A percentile compares a stretch with the other conserved stretches of the same genome.
Conservation (phyloP, 768 basidiomycete genomes). For the Naganishia antarctica region DNA sequence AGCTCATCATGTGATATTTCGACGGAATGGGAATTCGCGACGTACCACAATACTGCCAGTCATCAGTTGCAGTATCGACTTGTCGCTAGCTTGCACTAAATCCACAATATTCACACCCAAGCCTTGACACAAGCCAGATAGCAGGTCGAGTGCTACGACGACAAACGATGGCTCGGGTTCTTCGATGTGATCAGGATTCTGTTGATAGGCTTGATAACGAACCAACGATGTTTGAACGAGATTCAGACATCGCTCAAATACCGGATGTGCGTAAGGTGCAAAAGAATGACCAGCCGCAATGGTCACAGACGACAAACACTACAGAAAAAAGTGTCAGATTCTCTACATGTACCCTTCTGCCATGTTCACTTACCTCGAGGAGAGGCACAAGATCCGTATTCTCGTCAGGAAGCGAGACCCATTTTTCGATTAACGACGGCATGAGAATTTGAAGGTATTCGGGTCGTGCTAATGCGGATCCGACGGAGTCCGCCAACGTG, state of each 20-base stretch:
- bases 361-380: constrained; percentile 67
- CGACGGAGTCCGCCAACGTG: constrained; percentile 94
- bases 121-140: constrained; percentile 93
- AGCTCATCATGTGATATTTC: background rate
- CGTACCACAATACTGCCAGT: constrained; percentile 74
- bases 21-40: background rate
- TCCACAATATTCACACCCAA: constrained; percentile 72
- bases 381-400: constrained; percentile 91
- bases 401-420: constrained; percentile 83
- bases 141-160: constrained; percentile 92
- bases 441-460: constrained; percentile 89
- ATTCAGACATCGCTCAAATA: constrained; percentile 83
- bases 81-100: constrained; percentile 65
- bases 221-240: constrained; percentile 78
- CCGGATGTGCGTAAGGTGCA: constrained; percentile 76
- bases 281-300: constrained; percentile 91
- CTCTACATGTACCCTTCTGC: background rate
- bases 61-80: constrained; percentile 73
- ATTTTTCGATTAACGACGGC: constrained; percentile 85
- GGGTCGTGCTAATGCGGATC: constrained; percentile 75
- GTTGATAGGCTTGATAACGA: constrained; percentile 79
- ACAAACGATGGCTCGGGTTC: constrained; percentile 97
- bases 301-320: constrained; percentile 97
- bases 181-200: constrained; percentile 74
- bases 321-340: background rate